Evolutionary conservation across 345 rosid genomes (phyloP).

Genomic region (Lepidium sativum): DNA sequence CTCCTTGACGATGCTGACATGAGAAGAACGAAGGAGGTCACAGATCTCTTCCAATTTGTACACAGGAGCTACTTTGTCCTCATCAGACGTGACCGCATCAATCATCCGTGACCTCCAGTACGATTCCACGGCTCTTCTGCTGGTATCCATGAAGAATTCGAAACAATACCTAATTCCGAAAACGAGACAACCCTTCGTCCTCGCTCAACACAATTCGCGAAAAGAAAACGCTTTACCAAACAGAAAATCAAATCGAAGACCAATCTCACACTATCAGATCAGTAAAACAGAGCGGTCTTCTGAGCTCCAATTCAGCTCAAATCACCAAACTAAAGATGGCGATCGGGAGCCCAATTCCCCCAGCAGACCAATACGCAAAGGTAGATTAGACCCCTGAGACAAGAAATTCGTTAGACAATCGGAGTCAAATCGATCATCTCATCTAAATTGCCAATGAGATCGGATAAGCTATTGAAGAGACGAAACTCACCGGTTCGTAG

Average conservation of each 20-base stretch:
- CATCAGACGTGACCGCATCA: constrained; percentile 82
- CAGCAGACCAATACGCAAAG: constrained; percentile 4
- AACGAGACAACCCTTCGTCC: background rate
- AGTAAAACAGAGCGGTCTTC: background rate
- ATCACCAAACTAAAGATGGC: background rate
- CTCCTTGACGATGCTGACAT: constrained; percentile 78
- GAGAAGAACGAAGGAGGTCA: constrained; percentile 82
- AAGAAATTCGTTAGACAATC: background rate
- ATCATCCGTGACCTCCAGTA: constrained; percentile 95
- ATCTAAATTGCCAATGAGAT: background rate
- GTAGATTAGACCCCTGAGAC: background rate
- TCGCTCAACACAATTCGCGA: background rate
- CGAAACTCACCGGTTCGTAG: constrained; percentile 20
- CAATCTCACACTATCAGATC: constrained; percentile 14
- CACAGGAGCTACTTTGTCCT: constrained; percentile 92
- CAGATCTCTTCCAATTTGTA: constrained; percentile 93
- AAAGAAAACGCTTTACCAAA: background rate
- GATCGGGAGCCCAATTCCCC: constrained; percentile 7
- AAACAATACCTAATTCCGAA: background rate
- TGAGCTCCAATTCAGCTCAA: constrained; percentile 12
- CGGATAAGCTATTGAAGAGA: background rate
- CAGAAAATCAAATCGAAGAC: background rate
- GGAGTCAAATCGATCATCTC: background rate
- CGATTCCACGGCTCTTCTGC: constrained; percentile 98
- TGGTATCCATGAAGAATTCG: constrained; percentile 65